Conservation (phyloP, 2,329 filamentous ascomycete genomes). For the Ceratocystis harringtonii region DNA sequence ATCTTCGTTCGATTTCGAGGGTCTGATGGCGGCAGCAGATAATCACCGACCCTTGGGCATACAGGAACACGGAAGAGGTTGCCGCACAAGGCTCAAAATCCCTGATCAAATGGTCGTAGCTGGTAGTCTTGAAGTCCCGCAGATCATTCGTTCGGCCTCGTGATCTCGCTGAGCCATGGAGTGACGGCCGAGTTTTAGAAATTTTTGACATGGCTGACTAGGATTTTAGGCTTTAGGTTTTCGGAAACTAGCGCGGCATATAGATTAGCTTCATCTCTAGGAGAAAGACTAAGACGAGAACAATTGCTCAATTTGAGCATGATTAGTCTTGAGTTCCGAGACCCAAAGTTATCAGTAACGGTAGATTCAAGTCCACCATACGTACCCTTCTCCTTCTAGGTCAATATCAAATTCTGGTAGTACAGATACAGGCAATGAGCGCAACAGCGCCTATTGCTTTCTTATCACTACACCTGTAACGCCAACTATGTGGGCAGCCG, state of each 20-base stretch:
- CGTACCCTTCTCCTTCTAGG: background rate
- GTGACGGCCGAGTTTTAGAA: slow-evolving; percentile 12
- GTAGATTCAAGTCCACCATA: background rate
- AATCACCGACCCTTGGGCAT: slow-evolving; percentile 66
- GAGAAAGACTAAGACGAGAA: background rate
- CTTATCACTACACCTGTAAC: slow-evolving; percentile 13
- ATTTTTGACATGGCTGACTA: slow-evolving; percentile 7
- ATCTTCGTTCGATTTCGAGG: slow-evolving; percentile 72
- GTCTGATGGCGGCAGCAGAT: slow-evolving; percentile 88
- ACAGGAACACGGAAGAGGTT: slow-evolving; percentile 80
- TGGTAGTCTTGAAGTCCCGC: slow-evolving; percentile 12
- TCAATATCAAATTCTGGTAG: slow-evolving; percentile 5
- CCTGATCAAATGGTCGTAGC: slow-evolving; percentile 24
- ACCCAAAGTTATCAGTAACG: background rate
- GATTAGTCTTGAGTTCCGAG: background rate
- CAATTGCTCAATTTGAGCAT: background rate
- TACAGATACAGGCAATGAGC: background rate
- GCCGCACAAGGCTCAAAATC: slow-evolving; percentile 79
- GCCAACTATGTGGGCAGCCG: slow-evolving; percentile 9
- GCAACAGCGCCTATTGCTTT: slow-evolving; percentile 4
- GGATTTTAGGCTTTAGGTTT: background rate
- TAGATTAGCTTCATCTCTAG: background rate
- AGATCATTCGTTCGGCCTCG: slow-evolving; percentile 15
- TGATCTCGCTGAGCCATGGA: slow-evolving; percentile 10
- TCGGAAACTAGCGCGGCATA: background rate